Base-by-base conservation (phyloP, 495 filamentous ascomycete genomes). In the Halenospora varia region DNA sequence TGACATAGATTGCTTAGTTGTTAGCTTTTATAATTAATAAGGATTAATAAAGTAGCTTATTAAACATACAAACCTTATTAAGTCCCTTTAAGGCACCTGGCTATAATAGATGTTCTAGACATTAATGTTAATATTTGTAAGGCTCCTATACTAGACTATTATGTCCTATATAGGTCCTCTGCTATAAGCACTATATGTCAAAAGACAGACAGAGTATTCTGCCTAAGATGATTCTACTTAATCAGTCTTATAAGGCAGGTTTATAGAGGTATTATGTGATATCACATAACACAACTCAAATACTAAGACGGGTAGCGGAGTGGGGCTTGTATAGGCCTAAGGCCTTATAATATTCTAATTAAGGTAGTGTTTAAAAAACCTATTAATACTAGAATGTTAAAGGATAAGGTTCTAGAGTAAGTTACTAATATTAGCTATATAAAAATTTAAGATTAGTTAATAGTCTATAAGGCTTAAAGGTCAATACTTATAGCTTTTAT, bases 391-490 rank as follows among this genome's bases (percentile, higher is more conserved):
- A 19, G 66, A 57, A 61, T 74, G 64, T 58, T 73, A 57, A 17
- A 73, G 56, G 44, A 74, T 75, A 1, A 74, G 56, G 49, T 74
- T 74, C 65, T 76, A 66, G 22, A 74, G 29, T 25, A 66, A 57
- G 58, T 73, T 68, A 11, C 65, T 69, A 46, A 76, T 59, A 25
- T 74, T 69, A 53, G 53, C 66, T 71, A 50, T 68, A 47, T n/a
- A 45, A 55, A 46, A 17, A 42, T 41, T 3, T 48, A n/a, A 45
- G 9, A 52, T 58, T 51, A 58, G 48, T 35, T 23, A 13, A 62
- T 23, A 49, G 29, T 25, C 35, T n/a, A 52, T 47, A 41, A 47
- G 19, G 42, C 29, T 13, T 23, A 18, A 17, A 42, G 19, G 25
- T 42, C 25, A 45, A 60, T 51, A 62, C 63, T 54, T 50, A 68